These are phyloP conservation scores for Papilionanthe hybrid DNA, from an alignment of 116 monocot genomes.

Conservation along the genomic window DNA sequence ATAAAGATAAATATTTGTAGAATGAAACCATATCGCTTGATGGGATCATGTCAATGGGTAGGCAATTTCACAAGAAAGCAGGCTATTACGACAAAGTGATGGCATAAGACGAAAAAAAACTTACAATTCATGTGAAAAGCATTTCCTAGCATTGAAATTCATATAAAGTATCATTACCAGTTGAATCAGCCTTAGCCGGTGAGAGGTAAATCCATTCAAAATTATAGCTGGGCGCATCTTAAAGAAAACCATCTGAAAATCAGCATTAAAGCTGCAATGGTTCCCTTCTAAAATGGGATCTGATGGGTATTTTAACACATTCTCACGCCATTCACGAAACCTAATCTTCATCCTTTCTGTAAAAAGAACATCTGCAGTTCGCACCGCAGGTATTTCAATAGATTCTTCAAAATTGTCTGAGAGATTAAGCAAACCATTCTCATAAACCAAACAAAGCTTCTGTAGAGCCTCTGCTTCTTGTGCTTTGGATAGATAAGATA, in stretches of 20 bases:
- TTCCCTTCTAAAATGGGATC: slow-evolving; percentile 13
- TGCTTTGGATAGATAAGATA: slow-evolving; percentile 96
- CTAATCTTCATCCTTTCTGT: slow-evolving; percentile 73
- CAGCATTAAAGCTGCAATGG: slow-evolving; percentile 15
- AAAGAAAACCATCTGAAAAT: slow-evolving; percentile 68
- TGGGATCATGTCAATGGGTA: neutral
- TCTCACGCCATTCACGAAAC: slow-evolving; percentile 74
- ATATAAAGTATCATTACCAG: slow-evolving; percentile 39
- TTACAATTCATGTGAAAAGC: neutral
- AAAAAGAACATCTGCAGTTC: slow-evolving; percentile 79
- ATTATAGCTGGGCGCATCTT: slow-evolving; percentile 78
- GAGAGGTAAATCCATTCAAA: slow-evolving; percentile 74
- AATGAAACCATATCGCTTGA: neutral
- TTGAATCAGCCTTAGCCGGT: slow-evolving; percentile 72
- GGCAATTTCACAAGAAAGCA: neutral
- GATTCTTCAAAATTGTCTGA: slow-evolving; percentile 11
- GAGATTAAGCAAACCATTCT: slow-evolving; percentile 15
- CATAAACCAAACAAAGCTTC: slow-evolving; percentile 24
- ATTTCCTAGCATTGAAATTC: neutral
- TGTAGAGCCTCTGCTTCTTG: slow-evolving; percentile 64
- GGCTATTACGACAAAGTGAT: neutral
- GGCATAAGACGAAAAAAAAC: neutral
- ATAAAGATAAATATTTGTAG: neutral
- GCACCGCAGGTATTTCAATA: slow-evolving; percentile 42
- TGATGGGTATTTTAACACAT: slow-evolving; percentile 31